Conservation (phyloP, 306 rosid genomes). For the Parietaria judaica region DNA sequence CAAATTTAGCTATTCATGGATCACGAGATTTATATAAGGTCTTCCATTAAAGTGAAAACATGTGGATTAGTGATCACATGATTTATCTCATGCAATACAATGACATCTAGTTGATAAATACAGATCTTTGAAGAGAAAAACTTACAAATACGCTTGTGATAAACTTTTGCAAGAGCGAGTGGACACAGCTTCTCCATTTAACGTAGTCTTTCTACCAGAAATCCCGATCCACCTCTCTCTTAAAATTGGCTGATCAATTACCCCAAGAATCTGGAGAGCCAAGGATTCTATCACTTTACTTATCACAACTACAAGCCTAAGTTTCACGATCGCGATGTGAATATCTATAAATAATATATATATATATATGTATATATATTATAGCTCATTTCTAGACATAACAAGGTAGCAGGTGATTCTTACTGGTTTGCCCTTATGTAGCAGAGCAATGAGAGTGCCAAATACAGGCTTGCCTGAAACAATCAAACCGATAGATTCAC, state of each 20-base stretch:
- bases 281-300: not conserved
- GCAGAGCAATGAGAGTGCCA: conserved; percentile 85
- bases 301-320: not conserved
- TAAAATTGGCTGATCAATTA: conserved; percentile 84
- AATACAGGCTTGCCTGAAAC: conserved; percentile 83
- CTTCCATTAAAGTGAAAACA: not conserved
- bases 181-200: conserved; percentile 67
- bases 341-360: not conserved
- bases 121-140: conserved; percentile 11
- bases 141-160: conserved; percentile 76
- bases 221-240: conserved; percentile 90
- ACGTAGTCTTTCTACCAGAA: conserved; percentile 63
- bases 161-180: conserved; percentile 64
- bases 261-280: conserved; percentile 66
- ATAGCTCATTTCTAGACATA: not conserved
- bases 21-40: conserved; percentile 6
- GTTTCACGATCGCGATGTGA: not conserved
- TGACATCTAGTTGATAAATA: not conserved
- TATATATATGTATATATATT: too few species aligned
- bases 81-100: not conserved
- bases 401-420: conserved; percentile 23
- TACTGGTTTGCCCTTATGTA: conserved; percentile 69
- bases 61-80: conserved; percentile 4
- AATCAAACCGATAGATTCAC: conserved; percentile 13
- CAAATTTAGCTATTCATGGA: conserved; percentile 2